phyloP scores from a whole-genome alignment of 106 monocot genomes.

The Acorus calamus region DNA sequence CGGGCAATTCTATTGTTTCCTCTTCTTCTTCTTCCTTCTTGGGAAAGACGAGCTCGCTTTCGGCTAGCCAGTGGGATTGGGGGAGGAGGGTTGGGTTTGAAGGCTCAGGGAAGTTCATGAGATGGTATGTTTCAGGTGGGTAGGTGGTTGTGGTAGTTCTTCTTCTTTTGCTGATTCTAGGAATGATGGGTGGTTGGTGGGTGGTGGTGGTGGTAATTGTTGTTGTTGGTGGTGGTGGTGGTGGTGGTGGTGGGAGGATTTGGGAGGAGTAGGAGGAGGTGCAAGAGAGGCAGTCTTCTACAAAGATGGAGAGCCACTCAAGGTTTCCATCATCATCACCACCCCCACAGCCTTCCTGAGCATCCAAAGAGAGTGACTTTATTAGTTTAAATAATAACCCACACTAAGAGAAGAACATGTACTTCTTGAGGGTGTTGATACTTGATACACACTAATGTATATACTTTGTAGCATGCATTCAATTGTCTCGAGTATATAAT shows the following conservation, averaged over 20 bases:
- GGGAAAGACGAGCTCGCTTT: constrained; percentile 67
- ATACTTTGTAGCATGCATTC: too few species aligned
- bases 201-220: constrained; percentile 1
- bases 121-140: too few species aligned
- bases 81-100: constrained; percentile 26
- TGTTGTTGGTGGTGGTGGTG: background rate
- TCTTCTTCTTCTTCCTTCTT: constrained; percentile 13
- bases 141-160: too few species aligned
- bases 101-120: background rate
- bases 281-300: constrained; percentile 63
- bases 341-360: constrained; percentile 10
- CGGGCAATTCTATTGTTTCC: background rate
- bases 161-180: too few species aligned
- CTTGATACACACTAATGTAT: too few species aligned
- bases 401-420: too few species aligned
- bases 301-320: constrained; percentile 66
- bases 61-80: constrained; percentile 69
- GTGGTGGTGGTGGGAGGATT: constrained; percentile 6
- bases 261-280: constrained; percentile 16
- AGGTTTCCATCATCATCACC: constrained; percentile 32
- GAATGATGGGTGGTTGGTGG: background rate
- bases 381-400: too few species aligned
- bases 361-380: too few species aligned
- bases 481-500: too few species aligned
- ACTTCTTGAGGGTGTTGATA: too few species aligned